Evolutionary conservation across 371 early-diverging fungal species (phyloP), one percentile per base, ranked within the genome.

Genomic region (Phascolomyces articulosus): DNA sequence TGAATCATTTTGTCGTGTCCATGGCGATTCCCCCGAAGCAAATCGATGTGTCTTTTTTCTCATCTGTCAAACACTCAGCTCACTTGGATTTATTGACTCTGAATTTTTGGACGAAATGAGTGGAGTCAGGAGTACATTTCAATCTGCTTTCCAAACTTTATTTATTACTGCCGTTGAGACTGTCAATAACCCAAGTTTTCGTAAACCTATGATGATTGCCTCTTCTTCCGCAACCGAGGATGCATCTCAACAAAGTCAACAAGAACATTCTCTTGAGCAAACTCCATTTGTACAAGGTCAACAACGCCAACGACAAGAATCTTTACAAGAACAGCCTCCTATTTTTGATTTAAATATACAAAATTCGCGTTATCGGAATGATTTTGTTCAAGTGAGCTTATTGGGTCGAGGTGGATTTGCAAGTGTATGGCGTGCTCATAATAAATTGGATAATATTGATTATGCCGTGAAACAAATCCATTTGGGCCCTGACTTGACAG

Each of bases 361-460:
- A 21, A 80, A 84, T 41, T 88, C 93, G 23, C 85, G 96, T 8
- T 97, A 95, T 71, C 73, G 73, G 15, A 90, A 90, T 57, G 97
- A 97, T 69, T 97, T 95, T 85, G 77, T 83, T 4, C 92, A 96
- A 74, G 64, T 93, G 4, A 68, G 78, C 4, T 70, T 85, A 23
- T 77, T 98, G 10, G 98, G 99, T 18, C 87, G 87, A 51, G 99
- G 99, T 27, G 98, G 97, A 3, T 98, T 97, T 79, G 99, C 98
- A 1, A 87, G 85, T 40, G 99, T 98, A 2, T 93, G 79, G 70
- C 62, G 78, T 47, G 88, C 84, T 21, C 69, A 80, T 28, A 93
- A 97, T 72, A 85, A 85, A 65, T 70, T 95, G 51, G 97, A 96
- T 68, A 91, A 86, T 18, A 86, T 90, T 21, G 85, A 89, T 29